A percentile compares a stretch with the other conserved stretches of the same genome.
These are phyloP conservation scores for Sorghum bicolor DNA, from an alignment of 176 grass and related monocot species.

Conservation along the genomic window DNA sequence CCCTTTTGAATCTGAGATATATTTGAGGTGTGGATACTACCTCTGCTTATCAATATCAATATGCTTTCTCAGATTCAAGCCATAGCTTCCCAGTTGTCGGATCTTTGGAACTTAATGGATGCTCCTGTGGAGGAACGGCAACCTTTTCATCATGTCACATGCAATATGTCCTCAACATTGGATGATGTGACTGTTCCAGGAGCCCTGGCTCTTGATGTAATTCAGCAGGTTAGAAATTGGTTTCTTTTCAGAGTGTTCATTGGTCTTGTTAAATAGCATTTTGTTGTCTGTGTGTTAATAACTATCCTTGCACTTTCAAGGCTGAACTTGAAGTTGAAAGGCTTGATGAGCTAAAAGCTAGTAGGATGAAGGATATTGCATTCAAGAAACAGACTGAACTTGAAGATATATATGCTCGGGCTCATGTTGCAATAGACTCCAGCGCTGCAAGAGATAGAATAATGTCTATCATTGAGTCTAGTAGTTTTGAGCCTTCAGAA, in stretches of 20 bases:
- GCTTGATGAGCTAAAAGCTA: conserved; percentile 87
- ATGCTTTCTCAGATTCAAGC: conserved; percentile 73
- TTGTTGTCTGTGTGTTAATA: neutral
- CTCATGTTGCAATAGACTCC: conserved; percentile 66
- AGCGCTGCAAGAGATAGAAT: conserved; percentile 69
- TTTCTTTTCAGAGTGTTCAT: conserved; percentile 16
- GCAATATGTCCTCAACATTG: conserved; percentile 59
- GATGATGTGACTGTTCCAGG: conserved; percentile 73
- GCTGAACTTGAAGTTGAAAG: conserved; percentile 73
- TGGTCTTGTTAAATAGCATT: neutral
- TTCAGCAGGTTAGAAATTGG: conserved; percentile 61
- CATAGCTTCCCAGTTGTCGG: conserved; percentile 67
- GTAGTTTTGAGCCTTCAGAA: conserved; percentile 73
- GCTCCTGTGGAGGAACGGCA: conserved; percentile 46
- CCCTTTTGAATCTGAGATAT: conserved; percentile 19
- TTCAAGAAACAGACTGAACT: conserved; percentile 84
- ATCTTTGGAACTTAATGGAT: conserved; percentile 97
- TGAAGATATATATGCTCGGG: conserved; percentile 81
- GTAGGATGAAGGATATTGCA: conserved; percentile 94
- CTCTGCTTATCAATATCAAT: conserved; percentile 4
- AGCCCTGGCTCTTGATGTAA: conserved; percentile 73
- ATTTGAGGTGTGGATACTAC: conserved; percentile 14
- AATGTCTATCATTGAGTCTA: conserved; percentile 69
- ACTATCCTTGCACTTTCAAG: conserved; percentile 40
- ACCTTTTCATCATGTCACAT: conserved; percentile 70